phyloP scores from a whole-genome alignment of 768 basidiomycete genomes.

The Termitomyces sp. region DNA sequence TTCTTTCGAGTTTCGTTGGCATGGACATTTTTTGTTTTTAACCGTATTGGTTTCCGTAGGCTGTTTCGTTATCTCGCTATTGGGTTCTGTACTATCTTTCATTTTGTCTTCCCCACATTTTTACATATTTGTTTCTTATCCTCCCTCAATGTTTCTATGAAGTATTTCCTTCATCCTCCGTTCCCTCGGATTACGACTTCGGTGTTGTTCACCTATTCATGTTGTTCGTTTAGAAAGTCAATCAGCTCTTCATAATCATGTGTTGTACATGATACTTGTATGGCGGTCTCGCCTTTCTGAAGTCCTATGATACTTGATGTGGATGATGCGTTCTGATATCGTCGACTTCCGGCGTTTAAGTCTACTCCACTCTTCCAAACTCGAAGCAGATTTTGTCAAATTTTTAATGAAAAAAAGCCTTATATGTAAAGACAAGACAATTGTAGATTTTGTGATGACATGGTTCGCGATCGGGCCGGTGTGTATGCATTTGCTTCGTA shows the following conservation, averaged over 20 bases:
- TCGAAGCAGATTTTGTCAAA: neutral
- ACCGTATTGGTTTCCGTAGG: slow-evolving; percentile 1
- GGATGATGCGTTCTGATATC: neutral
- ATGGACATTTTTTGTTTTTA: slow-evolving; percentile 9
- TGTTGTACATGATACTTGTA: neutral
- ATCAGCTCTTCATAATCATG: slow-evolving; percentile 3
- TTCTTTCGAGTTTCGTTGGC: slow-evolving; percentile 4
- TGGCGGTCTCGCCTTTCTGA: neutral
- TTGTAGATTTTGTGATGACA: neutral
- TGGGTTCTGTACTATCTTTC: slow-evolving; percentile 14
- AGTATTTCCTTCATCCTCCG: slow-evolving; percentile 3
- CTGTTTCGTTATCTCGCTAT: slow-evolving; percentile 7
- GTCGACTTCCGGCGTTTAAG: neutral
- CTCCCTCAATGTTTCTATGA: slow-evolving; percentile 1
- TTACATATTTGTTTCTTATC: slow-evolving; percentile 8
- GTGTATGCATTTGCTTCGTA: neutral
- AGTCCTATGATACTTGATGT: neutral
- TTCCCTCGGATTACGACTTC: slow-evolving; percentile 4
- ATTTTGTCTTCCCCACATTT: slow-evolving; percentile 7
- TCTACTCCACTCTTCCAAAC: neutral
- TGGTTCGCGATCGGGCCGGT: neutral
- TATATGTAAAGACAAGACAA: slow-evolving; percentile 6
- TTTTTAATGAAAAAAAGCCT: neutral
- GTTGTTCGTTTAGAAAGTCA: slow-evolving; percentile 7
- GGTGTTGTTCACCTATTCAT: slow-evolving; percentile 7